phyloP scores from a whole-genome alignment of 2,329 filamentous ascomycete species.

The Colletotrichum cereale region DNA sequence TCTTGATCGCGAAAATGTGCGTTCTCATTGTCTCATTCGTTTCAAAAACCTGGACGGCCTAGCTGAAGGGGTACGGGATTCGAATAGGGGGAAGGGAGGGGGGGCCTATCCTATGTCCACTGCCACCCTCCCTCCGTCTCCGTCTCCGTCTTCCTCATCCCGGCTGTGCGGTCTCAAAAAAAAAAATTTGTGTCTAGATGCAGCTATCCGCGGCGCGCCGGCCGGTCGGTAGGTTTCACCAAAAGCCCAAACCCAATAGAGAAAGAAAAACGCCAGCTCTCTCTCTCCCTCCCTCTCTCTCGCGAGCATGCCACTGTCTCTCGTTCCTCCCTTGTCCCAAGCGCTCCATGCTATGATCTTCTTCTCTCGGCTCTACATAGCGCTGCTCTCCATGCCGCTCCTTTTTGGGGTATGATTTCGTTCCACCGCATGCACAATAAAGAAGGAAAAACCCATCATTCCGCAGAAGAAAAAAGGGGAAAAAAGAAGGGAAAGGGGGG shows the following conservation, averaged over 20 bases:
- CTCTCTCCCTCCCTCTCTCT: neutral
- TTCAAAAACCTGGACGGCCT: neutral
- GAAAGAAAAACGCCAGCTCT: too few relatives aligned
- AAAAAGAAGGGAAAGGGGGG: neutral
- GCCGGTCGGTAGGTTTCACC: neutral
- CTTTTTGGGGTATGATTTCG: neutral
- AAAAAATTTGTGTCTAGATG: slow-evolving; percentile 5
- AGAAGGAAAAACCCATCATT: neutral
- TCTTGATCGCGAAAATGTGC: neutral
- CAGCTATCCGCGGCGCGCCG: neutral
- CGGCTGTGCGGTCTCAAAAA: neutral
- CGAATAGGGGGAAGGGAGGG: too few relatives aligned
- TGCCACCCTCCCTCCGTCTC: neutral
- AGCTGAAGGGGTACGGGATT: neutral
- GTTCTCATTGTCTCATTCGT: neutral
- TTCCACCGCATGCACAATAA: neutral
- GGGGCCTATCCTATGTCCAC: neutral
- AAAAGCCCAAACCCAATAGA: neutral
- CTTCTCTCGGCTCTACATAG: neutral
- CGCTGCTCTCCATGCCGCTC: neutral
- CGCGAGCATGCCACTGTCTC: neutral
- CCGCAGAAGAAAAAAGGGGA: neutral
- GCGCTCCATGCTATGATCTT: neutral
- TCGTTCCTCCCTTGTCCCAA: neutral
- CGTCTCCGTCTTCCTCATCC: neutral